These are phyloP conservation scores for Pseudogymnoascus destructans DNA, from an alignment of 2,329 filamentous ascomycete genomes.

Conservation along the genomic window DNA sequence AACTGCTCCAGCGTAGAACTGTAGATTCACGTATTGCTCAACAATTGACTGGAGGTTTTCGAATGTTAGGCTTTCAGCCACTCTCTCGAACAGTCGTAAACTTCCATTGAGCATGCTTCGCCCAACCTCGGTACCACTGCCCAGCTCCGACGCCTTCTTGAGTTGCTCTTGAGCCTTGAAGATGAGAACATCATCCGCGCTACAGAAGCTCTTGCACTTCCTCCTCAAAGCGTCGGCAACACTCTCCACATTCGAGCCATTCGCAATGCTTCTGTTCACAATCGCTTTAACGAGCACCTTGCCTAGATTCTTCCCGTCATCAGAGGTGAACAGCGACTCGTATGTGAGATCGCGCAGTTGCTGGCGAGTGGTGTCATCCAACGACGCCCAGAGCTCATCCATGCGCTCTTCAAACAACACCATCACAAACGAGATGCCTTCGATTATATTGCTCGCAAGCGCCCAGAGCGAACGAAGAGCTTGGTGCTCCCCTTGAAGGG, in stretches of 20 bases:
- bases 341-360: constrained; percentile 69
- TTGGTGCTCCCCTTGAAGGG: constrained; percentile 86
- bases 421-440: constrained; percentile 90
- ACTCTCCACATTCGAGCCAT: constrained; percentile 92
- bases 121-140: constrained; percentile 59
- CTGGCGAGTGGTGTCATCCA: constrained; percentile 57
- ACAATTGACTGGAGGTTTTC: constrained; percentile 70
- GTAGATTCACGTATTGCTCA: constrained; percentile 63
- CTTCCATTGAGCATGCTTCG: constrained; percentile 79
- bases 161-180: constrained; percentile 97
- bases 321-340: constrained; percentile 71
- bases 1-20: constrained; percentile 90
- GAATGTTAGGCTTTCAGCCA: constrained; percentile 68
- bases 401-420: constrained; percentile 92
- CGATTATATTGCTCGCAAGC: constrained; percentile 79
- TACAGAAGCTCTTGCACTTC: constrained; percentile 93
- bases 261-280: constrained; percentile 94
- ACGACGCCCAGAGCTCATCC: constrained; percentile 67
- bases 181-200: constrained; percentile 89
- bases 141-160: constrained; percentile 73
- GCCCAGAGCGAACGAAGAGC: constrained; percentile 76
- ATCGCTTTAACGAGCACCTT: constrained; percentile 95
- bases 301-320: constrained; percentile 72
- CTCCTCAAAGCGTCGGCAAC: constrained; percentile 88
- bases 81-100: constrained; percentile 73